Percentiles rank a stretch among this genome's conserved stretches.
phyloP scores from a whole-genome alignment of 208 protist species.

The Trypanosoma theileri region DNA sequence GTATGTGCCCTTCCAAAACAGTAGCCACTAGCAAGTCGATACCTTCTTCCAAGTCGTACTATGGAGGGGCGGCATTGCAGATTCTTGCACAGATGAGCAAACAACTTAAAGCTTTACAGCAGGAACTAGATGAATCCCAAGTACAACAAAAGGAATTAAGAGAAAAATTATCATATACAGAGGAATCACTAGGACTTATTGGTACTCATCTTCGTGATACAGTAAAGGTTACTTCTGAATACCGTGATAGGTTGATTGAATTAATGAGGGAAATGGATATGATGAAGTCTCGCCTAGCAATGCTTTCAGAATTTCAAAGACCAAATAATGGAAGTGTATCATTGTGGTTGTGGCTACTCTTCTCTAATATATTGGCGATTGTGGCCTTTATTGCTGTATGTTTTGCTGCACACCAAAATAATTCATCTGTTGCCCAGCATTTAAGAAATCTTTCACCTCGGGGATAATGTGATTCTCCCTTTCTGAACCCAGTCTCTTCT shows the following conservation, averaged over 20 bases:
- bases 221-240: constrained; percentile 1
- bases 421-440: neutral
- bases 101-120: constrained; percentile 30
- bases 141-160: neutral
- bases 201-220: constrained; percentile 12
- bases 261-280: constrained; percentile 30
- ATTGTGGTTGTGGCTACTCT: constrained; percentile 22
- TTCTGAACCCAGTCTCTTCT: too few species aligned
- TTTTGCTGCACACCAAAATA: constrained; percentile 2
- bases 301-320: neutral
- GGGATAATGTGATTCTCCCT: neutral
- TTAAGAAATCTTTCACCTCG: neutral
- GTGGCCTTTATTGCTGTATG: constrained; percentile 13
- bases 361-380: constrained; percentile 18
- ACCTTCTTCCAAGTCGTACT: constrained; percentile 11
- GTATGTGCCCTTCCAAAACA: constrained; percentile 6
- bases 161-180: constrained; percentile 6
- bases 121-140: constrained; percentile 17
- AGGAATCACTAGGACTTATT: constrained; percentile 7
- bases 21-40: neutral
- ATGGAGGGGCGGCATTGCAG: constrained; percentile 16
- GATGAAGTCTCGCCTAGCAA: constrained; percentile 12
- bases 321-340: neutral
- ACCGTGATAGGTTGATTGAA: constrained; percentile 18
- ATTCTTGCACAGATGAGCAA: constrained; percentile 35